Percentiles rank a stretch among this genome's conserved stretches.
Evolutionary conservation across 106 monocot species (phyloP).

Genomic region (Acorus gramineus): DNA sequence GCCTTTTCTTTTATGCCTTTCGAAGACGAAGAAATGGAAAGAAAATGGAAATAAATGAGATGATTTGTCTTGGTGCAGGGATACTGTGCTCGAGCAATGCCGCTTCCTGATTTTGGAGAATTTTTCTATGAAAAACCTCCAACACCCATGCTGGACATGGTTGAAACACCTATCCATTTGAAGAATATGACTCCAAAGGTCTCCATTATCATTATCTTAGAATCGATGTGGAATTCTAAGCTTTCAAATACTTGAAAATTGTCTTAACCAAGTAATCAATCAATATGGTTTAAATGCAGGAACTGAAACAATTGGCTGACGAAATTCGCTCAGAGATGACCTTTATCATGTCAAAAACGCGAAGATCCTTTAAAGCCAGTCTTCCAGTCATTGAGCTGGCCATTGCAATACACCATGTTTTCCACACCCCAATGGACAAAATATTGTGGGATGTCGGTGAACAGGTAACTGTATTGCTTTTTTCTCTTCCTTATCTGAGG

Average conservation of each 20-base stretch:
- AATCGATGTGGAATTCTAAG: background rate
- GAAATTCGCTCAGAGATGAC: constrained; percentile 63
- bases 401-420: constrained; percentile 64
- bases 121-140: constrained; percentile 55
- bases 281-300: constrained; percentile 21
- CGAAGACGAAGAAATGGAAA: too few relatives aligned
- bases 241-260: background rate
- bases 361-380: constrained; percentile 24
- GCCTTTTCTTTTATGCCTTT: too few relatives aligned
- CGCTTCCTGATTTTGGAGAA: constrained; percentile 38
- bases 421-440: constrained; percentile 62
- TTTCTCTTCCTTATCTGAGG: background rate
- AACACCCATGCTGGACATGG: constrained; percentile 53
- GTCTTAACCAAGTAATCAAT: constrained; percentile 2
- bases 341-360: constrained; percentile 39
- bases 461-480: constrained; percentile 21
- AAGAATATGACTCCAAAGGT: constrained; percentile 62
- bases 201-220: background rate
- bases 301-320: constrained; percentile 57
- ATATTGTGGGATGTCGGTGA: constrained; percentile 77
- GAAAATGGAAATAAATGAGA: too few relatives aligned
- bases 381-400: constrained; percentile 56
- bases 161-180: constrained; percentile 59
- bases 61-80: constrained; percentile 15
- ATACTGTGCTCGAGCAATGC: constrained; percentile 8